phyloP scores from a whole-genome alignment of 768 basidiomycete species.

The Lactarius hatsudake region DNA sequence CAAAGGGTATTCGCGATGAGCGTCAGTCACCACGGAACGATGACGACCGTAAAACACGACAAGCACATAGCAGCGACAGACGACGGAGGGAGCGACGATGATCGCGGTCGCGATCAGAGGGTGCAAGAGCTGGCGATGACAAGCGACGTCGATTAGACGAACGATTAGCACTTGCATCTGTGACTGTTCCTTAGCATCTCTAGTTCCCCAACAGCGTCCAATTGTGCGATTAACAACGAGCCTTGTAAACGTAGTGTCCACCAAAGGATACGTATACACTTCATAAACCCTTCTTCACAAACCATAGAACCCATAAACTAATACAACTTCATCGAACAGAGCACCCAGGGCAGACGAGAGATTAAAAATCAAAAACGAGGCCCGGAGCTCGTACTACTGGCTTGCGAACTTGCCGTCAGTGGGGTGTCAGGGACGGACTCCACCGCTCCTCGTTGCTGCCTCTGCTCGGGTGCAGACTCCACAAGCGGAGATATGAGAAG shows the following conservation, averaged over 20 bases:
- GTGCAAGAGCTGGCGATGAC: conserved; percentile 29
- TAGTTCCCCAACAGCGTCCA: not conserved
- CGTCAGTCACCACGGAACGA: conserved; percentile 28
- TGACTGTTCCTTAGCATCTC: not conserved
- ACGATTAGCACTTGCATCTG: not conserved
- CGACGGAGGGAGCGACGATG: conserved; percentile 22
- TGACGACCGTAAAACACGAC: conserved; percentile 23
- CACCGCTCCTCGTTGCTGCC: not conserved
- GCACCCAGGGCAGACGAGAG: not conserved
- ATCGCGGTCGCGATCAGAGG: conserved; percentile 32
- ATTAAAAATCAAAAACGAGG: not conserved
- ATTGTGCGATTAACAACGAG: not conserved
- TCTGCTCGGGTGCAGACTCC: not conserved
- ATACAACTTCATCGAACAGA: not conserved
- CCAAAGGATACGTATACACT: not conserved
- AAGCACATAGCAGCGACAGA: conserved; percentile 5
- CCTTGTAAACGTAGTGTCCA: not conserved
- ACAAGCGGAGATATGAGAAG: not conserved
- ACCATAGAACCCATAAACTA: not conserved
- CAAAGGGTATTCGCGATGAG: conserved; percentile 29
- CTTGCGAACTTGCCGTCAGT: conserved; percentile 12
- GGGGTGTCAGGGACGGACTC: conserved; percentile 19
- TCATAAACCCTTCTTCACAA: not conserved
- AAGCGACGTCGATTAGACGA: conserved; percentile 31
- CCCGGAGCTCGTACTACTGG: not conserved